Conservation (phyloP, 768 basidiomycete species). For the Coprinopsis strossmayeri region DNA sequence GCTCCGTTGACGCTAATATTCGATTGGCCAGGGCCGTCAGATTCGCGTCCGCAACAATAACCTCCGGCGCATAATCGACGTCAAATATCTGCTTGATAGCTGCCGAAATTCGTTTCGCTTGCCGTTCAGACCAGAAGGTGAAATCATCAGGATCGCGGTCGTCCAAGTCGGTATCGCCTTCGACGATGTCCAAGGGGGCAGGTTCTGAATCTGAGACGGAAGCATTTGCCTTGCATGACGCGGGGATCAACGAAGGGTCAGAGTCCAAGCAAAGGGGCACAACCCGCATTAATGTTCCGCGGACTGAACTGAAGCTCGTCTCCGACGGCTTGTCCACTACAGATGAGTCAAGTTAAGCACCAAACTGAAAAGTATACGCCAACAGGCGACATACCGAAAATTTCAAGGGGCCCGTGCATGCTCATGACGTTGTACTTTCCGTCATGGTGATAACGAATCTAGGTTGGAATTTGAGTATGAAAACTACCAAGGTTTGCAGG, state of each 20-base stretch:
- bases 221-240: conserved; percentile 44
- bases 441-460: conserved; percentile 92
- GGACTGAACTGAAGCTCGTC: conserved; percentile 60
- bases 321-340: conserved; percentile 64
- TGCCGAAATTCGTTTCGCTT: conserved; percentile 83
- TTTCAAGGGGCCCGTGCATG: conserved; percentile 77
- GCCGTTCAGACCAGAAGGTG: conserved; percentile 83
- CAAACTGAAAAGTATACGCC: neutral
- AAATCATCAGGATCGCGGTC: conserved; percentile 86
- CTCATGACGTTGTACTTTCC: conserved; percentile 97
- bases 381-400: conserved; percentile 59
- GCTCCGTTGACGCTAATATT: conserved; percentile 64
- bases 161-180: conserved; percentile 26
- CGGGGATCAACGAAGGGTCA: conserved; percentile 75
- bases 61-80: conserved; percentile 85
- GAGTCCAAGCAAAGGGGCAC: conserved; percentile 85
- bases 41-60: conserved; percentile 93
- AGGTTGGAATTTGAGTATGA: neutral
- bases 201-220: neutral
- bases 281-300: conserved; percentile 61
- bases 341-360: conserved; percentile 11
- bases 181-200: conserved; percentile 14
- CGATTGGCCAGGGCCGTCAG: conserved; percentile 76
- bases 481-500: neutral
- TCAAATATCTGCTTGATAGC: conserved; percentile 78